phyloP scores from a whole-genome alignment of 164 flowering plant genomes.

The Litsea cubeba region DNA sequence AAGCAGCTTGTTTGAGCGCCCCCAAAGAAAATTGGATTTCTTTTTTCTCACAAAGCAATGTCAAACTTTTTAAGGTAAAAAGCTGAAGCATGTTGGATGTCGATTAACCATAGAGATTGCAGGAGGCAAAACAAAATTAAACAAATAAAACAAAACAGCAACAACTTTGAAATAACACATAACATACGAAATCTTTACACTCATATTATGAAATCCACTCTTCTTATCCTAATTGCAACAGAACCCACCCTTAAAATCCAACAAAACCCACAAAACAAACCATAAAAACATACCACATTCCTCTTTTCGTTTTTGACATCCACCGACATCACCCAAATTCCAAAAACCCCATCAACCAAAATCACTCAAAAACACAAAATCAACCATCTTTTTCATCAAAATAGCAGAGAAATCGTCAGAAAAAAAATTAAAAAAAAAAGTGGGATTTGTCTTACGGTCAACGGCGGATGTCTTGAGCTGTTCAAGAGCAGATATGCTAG shows the following conservation, averaged over 20 bases:
- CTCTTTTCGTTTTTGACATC: background rate
- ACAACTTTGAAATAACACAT: too few relatives aligned
- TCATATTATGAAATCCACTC: background rate
- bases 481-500: constrained; percentile 75
- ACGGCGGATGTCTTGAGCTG: constrained; percentile 81
- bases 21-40: too few relatives aligned
- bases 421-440: too few relatives aligned
- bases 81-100: too few relatives aligned
- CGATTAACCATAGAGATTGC: too few relatives aligned
- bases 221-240: background rate
- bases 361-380: background rate
- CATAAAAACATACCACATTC: background rate
- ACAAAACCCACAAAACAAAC: background rate
- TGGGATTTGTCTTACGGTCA: constrained; percentile 47
- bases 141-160: too few relatives aligned
- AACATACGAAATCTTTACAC: too few relatives aligned
- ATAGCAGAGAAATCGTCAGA: background rate
- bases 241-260: background rate
- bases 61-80: too few relatives aligned
- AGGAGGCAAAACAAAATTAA: too few relatives aligned
- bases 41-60: too few relatives aligned
- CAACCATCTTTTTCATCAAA: background rate
- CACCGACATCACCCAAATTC: background rate
- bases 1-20: too few relatives aligned
- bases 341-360: background rate